Base-by-base conservation (phyloP, 129 eudicot genomes). In the Flaveria robusta region DNA sequence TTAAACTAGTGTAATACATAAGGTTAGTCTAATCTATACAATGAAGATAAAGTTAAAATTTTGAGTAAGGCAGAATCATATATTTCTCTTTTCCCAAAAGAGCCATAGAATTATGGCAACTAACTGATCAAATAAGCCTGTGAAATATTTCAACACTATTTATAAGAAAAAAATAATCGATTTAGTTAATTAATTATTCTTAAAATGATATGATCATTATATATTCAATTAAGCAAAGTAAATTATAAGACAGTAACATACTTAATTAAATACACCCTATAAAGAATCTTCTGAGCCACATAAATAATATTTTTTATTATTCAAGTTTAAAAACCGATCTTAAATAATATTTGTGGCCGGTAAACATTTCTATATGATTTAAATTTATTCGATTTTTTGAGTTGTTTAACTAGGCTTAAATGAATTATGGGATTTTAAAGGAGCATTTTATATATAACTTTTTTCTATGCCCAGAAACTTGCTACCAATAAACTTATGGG, bases 231-330 rank as follows among this genome's bases (percentile, higher is more conserved):
- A 59, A 46, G 63, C 76, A 70, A 76, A 58, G 64, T 62, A 70
- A 78, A 59, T 49, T 45, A 78, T 59, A 59, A 31, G 23, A 41
- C 19, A 29, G 49, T 70, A 78, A 27, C 45, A 45, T 70, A 56
- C 39, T 34, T 34, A 34, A 34, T 34, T 34, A 34, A 4, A 34
- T 34, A 34, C 46, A 34, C 27, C 50, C 15, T 34, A 52, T 16
- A 59, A 70, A 70, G 71, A 78, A 59, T 78, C 64, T 70, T 78
- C 15, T 78, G 77, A 29, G 71, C 63, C 71, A 59, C 51, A 69
- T 8, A 75, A 58, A 77, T 54, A 47, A 47, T 47, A 43, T 43
- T 15, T 47, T 13, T 47, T 47, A 47, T 47, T 14, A 47, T 47
- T 4, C 52, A 47, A 2, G 5, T 14, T 47, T 13, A 47, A 47